Evolutionary conservation across 2,329 filamentous ascomycete species (phyloP), one percentile per base, ranked within the genome.

Genomic region (Stagonosporopsis chrysanthemi): DNA sequence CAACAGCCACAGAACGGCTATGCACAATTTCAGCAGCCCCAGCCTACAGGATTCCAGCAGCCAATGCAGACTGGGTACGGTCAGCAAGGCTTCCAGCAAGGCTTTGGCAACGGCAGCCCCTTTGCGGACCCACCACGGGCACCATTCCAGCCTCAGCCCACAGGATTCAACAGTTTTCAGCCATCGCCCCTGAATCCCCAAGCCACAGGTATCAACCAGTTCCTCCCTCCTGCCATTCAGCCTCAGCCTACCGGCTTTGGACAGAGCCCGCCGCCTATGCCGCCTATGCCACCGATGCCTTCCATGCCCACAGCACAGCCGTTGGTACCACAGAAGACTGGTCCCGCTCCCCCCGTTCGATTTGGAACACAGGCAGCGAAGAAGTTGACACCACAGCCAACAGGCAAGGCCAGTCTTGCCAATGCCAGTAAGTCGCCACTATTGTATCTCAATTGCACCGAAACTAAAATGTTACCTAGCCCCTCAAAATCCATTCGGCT

Each of bases 401-500:
- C 95, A 6, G 95, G 95, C 63, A 88, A 90, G 81, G 95, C 95
- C 54, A 97, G 98, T 76, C 83, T 99, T 66, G 84, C 90, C 49
- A 91, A 96, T 86, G 95, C 95, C 72, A 99, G 94, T 98, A 88
- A 90, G 94, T 93, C 24, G 28, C 38, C 17, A 9, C 19, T 50
- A 26, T 14, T n/a, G 4, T 19, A 22, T 56, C 17, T n/a, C 46
- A 6, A 5, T 31, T 12, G 51, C 15, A 48, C 11, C 6, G 24
- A 29, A 54, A 26, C 58, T 62, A 61, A 66, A 48, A 4, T 5
- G 14, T 28, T 15, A 85, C 81, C 31, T 39, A 90, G 87, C 88
- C 56, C 86, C 88, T 47, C 82, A 87, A 68, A 90, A 90, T 73
- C 88, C 88, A 2, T 90, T 90, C 75, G 88, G 88, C 38, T 90